phyloP scores from a whole-genome alignment of 345 rosid species.

The Eucalyptus microcorys region DNA sequence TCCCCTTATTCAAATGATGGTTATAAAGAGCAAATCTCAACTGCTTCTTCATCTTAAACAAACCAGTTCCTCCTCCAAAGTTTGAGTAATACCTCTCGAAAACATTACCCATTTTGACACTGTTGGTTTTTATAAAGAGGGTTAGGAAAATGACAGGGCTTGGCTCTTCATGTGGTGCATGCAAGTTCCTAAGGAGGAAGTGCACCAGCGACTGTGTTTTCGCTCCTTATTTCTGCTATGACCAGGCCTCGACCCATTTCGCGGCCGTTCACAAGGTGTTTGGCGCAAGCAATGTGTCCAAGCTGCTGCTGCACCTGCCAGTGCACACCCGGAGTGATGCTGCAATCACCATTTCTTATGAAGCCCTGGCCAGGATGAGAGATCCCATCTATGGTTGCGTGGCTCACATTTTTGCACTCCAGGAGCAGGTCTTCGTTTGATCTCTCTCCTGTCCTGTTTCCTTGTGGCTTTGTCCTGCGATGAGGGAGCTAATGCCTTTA shows the following conservation, averaged over 20 bases:
- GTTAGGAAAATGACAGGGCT: slow-evolving; percentile 51
- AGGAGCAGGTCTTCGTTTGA: slow-evolving; percentile 42
- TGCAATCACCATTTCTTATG: slow-evolving; percentile 50
- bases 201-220: slow-evolving; percentile 57
- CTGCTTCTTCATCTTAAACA: slow-evolving; percentile 8
- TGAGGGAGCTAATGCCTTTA: neutral
- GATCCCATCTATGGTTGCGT: slow-evolving; percentile 64
- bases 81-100: neutral
- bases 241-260: slow-evolving; percentile 53
- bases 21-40: slow-evolving; percentile 21
- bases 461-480: neutral
- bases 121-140: slow-evolving; percentile 1
- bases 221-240: slow-evolving; percentile 65
- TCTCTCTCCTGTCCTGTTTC: neutral
- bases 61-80: neutral
- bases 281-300: slow-evolving; percentile 74
- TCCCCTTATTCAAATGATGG: slow-evolving; percentile 3
- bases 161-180: slow-evolving; percentile 79
- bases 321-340: slow-evolving; percentile 37
- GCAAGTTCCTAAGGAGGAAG: slow-evolving; percentile 72
- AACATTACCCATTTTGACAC: slow-evolving; percentile 2
- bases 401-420: slow-evolving; percentile 55
- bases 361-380: slow-evolving; percentile 51
- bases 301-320: slow-evolving; percentile 47
- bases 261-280: slow-evolving; percentile 73